phyloP scores from a whole-genome alignment of 106 monocot genomes.

The Agapanthus africanus region DNA sequence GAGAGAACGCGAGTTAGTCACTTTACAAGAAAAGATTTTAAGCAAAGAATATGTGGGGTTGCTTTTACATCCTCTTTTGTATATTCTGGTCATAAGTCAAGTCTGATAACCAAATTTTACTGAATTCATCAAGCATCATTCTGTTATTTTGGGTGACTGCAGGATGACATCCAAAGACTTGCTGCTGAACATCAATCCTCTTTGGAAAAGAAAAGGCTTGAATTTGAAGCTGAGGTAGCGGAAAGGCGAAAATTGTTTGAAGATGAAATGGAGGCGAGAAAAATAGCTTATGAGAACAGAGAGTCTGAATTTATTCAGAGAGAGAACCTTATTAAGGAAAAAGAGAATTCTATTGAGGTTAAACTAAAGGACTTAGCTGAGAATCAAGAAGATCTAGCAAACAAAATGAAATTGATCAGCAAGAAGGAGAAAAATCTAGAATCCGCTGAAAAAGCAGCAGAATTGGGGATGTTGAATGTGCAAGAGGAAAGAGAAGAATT shows the following conservation, averaged over 20 bases:
- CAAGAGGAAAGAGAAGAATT: conserved; percentile 48
- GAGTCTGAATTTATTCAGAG: conserved; percentile 34
- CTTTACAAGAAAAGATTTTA: conserved; percentile 68
- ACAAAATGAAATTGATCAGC: conserved; percentile 38
- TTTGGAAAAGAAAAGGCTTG: conserved; percentile 37
- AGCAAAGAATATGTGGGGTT: conserved; percentile 62
- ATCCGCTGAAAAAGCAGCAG: conserved; percentile 14
- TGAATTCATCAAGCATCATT: not conserved
- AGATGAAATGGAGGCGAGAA: conserved; percentile 47
- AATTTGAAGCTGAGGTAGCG: conserved; percentile 67
- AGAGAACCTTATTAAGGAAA: conserved; percentile 31
- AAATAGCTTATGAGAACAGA: conserved; percentile 13
- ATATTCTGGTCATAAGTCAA: not conserved
- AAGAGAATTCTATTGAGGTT: conserved; percentile 26
- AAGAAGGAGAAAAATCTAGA: conserved; percentile 45
- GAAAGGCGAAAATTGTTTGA: conserved; percentile 37
- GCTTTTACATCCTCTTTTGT: not conserved
- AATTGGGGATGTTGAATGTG: conserved; percentile 32
- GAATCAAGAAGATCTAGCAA: conserved; percentile 32
- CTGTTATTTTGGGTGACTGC: conserved; percentile 9
- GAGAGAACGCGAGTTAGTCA: conserved; percentile 60
- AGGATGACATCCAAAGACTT: conserved; percentile 73
- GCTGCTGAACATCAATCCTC: conserved; percentile 36
- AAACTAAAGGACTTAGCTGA: conserved; percentile 27
- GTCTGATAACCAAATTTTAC: not conserved